Percentiles rank a stretch among this genome's conserved stretches.
Evolutionary conservation across 2,329 filamentous ascomycete genomes (phyloP).

Genomic region (Aspergillus eucalypticola): DNA sequence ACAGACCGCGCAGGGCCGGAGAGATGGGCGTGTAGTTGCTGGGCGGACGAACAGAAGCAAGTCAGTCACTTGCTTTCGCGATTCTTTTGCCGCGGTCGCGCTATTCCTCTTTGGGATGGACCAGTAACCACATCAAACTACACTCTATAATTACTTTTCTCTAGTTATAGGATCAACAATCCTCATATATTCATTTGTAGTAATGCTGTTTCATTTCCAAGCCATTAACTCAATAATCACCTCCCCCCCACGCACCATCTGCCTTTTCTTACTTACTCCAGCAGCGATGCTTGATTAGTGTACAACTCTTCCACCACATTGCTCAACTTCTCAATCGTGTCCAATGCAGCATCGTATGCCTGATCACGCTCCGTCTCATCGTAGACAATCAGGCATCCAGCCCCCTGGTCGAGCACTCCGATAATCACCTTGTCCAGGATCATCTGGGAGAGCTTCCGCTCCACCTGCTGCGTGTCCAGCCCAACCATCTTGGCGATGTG

Average conservation of each 20-base stretch:
- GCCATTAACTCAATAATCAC: conserved; percentile 15
- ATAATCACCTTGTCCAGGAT: conserved; percentile 99
- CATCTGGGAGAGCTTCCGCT: conserved; percentile 98
- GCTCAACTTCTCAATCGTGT: conserved; percentile 95
- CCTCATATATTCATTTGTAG: conserved; percentile 18
- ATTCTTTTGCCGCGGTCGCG: conserved; percentile 37
- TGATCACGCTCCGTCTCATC: conserved; percentile 93
- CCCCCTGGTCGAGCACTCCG: conserved; percentile 93
- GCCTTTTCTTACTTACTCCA: conserved; percentile 73
- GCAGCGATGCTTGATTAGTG: conserved; percentile 91
- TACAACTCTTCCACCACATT: conserved; percentile 97
- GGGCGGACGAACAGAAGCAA: background rate
- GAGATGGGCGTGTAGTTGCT: conserved; percentile 18
- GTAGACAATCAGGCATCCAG: conserved; percentile 95
- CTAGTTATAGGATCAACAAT: too few relatives aligned
- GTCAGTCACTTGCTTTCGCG: conserved; percentile 23
- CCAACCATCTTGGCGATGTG: conserved; percentile 98
- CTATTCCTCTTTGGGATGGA: conserved; percentile 37
- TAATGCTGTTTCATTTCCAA: conserved; percentile 28
- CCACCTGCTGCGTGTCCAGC: conserved; percentile 91
- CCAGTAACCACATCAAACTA: background rate
- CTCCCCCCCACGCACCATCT: background rate
- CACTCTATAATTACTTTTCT: too few relatives aligned
- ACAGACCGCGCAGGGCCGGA: conserved; percentile 15
- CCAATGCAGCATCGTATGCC: conserved; percentile 88